Evolutionary conservation across 2,329 filamentous ascomycete genomes (phyloP), one percentile per base, ranked within the genome.

Genomic region (Aspergillus transmontanensis): DNA sequence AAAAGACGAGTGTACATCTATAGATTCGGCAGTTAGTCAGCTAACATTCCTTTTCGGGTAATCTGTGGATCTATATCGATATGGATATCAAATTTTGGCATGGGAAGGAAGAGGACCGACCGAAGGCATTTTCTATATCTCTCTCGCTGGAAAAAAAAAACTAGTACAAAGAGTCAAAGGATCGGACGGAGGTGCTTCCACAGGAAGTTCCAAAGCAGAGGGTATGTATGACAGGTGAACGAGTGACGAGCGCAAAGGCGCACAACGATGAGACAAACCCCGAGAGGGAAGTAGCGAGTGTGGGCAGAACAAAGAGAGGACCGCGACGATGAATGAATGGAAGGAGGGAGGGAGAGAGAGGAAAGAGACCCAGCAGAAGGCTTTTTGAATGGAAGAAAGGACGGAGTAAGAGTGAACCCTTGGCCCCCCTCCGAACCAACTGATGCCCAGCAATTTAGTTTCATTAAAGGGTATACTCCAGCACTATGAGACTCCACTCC

Each of bases 1-100:
- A 82, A 69, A 53, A 77, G 65, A 69, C 73, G 69, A 71, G 69
- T 65, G 65, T 73, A 75, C 51, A 74, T 72, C 75, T 77, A 53
- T 28, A 26, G 11, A 48, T 3, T 14, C 45, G 11, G 21, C 23
- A 1, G 30, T 58, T 11, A 59, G 26, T 63, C 32, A 55, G 51
- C n/a, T 12, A n/a, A 54, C 9, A 16, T 54, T 54, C 51, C 32
- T 2, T 4, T 30, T 55, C 11, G 51, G 51, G 51, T 32, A 41
- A 34, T 61, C 36, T 32, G 41, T 51, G 11, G 21, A 32, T 34
- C 11, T 46, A 56, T 39, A 55, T 23, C 12, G 2, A 30, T 7
- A 16, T 14, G 43, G 26, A 34, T 41, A 30, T 36, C 55, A 54
- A 32, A 51, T 51, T 41, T 51, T 11, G 46, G 28, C 6, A 3